These are phyloP conservation scores for Rhizomucor miehei DNA, from an alignment of 371 early-diverging fungal species.

Conservation along the genomic window DNA sequence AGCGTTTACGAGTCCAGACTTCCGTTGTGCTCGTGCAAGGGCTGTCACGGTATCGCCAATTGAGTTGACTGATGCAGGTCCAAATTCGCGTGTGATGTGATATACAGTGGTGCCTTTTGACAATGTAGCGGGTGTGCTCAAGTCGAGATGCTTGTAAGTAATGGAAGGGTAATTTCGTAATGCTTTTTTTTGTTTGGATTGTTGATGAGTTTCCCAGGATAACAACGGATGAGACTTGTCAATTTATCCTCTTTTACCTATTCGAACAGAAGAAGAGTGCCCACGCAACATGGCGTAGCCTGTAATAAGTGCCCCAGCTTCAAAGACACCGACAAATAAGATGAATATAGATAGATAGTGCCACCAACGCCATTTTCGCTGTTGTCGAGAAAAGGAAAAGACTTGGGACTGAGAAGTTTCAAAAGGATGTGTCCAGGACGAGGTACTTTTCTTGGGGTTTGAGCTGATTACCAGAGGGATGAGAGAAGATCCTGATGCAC, in stretches of 20 bases:
- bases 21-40: slow-evolving; percentile 54
- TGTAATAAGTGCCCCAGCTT: slow-evolving; percentile 32
- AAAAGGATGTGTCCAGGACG: slow-evolving; percentile 4
- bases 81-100: slow-evolving; percentile 67
- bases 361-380: slow-evolving; percentile 48
- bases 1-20: slow-evolving; percentile 42
- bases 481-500: not conserved
- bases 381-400: slow-evolving; percentile 9
- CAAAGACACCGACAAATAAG: slow-evolving; percentile 31
- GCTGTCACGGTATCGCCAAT: slow-evolving; percentile 62
- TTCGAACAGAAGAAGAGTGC: slow-evolving; percentile 37
- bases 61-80: slow-evolving; percentile 58
- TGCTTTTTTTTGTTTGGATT: slow-evolving; percentile 8
- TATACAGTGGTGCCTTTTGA: slow-evolving; percentile 41
- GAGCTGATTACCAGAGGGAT: slow-evolving; percentile 2
- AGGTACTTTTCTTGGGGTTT: slow-evolving; percentile 2
- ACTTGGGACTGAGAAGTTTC: not conserved
- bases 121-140: slow-evolving; percentile 16
- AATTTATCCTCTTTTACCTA: slow-evolving; percentile 20
- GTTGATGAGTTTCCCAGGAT: not conserved
- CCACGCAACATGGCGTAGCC: slow-evolving; percentile 35
- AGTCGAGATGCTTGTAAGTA: slow-evolving; percentile 47
- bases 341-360: slow-evolving; percentile 33
- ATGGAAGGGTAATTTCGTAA: slow-evolving; percentile 35
- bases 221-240: not conserved